Base-by-base conservation (phyloP, 2,329 filamentous ascomycete species). In the Fusarium buharicum region DNA sequence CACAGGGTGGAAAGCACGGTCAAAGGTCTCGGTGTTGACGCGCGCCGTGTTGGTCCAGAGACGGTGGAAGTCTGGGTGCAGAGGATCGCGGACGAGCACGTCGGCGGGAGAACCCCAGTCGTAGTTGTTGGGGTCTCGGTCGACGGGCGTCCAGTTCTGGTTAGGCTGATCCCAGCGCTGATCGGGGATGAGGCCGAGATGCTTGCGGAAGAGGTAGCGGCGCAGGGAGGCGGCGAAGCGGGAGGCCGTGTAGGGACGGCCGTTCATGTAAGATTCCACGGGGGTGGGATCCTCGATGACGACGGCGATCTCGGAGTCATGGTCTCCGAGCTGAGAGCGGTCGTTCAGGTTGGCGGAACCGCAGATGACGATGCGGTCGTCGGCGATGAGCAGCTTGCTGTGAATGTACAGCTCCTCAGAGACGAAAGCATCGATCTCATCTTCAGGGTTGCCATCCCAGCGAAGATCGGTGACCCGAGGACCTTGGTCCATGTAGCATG, bases 301-400 rank as follows among this genome's bases (percentile, higher is more conserved):
- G 63, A 96, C 90, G n/a, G 92, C 92, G 51, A 97, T 92, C 74
- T 97, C 93, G 1, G 88, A 92, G 77, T 96, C 93, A 76, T 95
- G 92, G 55, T 86, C 84, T 31, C 92, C 92, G 4, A 96, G 84
- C 78, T 97, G 91, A 4, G 90, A 93, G 55, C 83, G 80, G 69
- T 85, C 82, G 71, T 87, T 85, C 54, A 85, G 75, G 69, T 84
- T 84, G 64, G 81, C 82, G 12, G 77, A 92, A 61, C 93, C 92
- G 73, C 90, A 93, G 64, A 96, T 93, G 54, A 92, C 90, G 45
- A 90, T 82, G 8, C 86, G 83, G 73, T 96, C 93, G 71, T 96
- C 92, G 39, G 89, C 91, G 57, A 96, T 95, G 55, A 92, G 82
- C 17, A 91, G 78, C 74, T 92, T 91, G 72, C 82, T 86, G 77